Evolutionary conservation across 805 yeast species (phyloP).

Genomic region (Candida fluviatilis): DNA sequence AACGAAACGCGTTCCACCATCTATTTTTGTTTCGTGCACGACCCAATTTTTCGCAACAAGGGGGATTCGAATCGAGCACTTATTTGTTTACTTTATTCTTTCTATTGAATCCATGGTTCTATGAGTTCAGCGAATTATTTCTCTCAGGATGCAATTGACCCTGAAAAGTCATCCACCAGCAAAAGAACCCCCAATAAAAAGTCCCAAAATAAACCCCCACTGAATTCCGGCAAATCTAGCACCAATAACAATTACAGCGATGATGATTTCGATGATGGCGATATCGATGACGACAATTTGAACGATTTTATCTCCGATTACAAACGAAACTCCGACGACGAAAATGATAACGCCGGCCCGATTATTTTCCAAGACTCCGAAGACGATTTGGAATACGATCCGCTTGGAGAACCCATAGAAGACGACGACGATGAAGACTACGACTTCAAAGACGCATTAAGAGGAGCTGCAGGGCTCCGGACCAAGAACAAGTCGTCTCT

Average conservation of each 20-base stretch:
- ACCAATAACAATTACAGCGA: neutral
- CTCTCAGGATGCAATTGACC: neutral
- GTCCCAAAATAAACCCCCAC: too few relatives aligned
- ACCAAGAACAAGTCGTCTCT: slow-evolving; percentile 35
- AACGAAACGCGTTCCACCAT: too few relatives aligned
- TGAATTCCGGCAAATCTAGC: neutral
- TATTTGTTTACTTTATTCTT: too few relatives aligned
- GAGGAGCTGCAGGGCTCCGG: slow-evolving; percentile 65
- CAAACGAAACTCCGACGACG: slow-evolving; percentile 5
- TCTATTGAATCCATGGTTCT: neutral
- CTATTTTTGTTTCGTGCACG: neutral
- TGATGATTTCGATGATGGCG: slow-evolving; percentile 5
- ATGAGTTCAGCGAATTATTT: neutral
- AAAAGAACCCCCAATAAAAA: too few relatives aligned
- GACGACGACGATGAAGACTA: slow-evolving; percentile 40
- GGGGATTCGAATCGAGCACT: neutral
- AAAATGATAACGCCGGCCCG: slow-evolving; percentile 5
- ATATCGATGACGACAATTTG: slow-evolving; percentile 8
- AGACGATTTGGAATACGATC: slow-evolving; percentile 2
- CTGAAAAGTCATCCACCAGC: too few relatives aligned
- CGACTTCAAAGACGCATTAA: slow-evolving; percentile 56
- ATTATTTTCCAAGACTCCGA: slow-evolving; percentile 1
- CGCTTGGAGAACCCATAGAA: slow-evolving; percentile 27
- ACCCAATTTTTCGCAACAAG: neutral
- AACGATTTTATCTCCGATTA: slow-evolving; percentile 8